Evolutionary conservation across 768 basidiomycete genomes (phyloP), one percentile per base, ranked within the genome.

Genomic region (Mycena filopes): DNA sequence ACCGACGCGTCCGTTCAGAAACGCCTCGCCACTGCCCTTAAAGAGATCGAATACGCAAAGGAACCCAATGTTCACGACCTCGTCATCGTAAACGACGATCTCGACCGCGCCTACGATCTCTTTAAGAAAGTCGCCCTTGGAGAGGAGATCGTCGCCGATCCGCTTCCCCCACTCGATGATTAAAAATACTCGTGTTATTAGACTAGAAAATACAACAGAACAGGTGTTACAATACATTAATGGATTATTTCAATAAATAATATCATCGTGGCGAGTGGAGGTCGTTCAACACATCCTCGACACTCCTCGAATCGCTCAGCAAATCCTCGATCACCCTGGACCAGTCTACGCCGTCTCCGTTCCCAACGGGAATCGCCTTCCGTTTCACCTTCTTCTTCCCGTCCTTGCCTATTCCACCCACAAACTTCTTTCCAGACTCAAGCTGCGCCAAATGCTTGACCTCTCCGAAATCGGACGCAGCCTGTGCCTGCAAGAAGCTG

Each of bases 51-150:
- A 66, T 98, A 90, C 75, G 97, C 97, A 4, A 88, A 89, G 72
- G 83, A 93, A 72, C 84, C 87, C 2, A 85, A 84, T 38, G 83
- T 84, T 1, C 94, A 95, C 70, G 92, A 98, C 75, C 72, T 92
- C 38, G 86, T 98, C 61, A 89, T 98, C 64, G 88, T 98, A 63
- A 99, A 98, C 77, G 96, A 96, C 71, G 88, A 96, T 73, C 76
- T 97, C 16, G 93, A 96, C 47, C 79, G 87, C 18, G 94, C 96
- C 10, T 97, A 96, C 75, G 77, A 79, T 0, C 76, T 90, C n/a
- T 89, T 99, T 74, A 89, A 87, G 75, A 80, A 81, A 62, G 84
- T 96, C 21, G 93, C 95, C 0, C 81, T 92, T 41, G 96, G 93
- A 26, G 60, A 66, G 15, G 33, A 69, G 46, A 59, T 63, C 26